phyloP scores from a whole-genome alignment of 2,329 filamentous ascomycete genomes.

The Pezicula neosporulosa region DNA sequence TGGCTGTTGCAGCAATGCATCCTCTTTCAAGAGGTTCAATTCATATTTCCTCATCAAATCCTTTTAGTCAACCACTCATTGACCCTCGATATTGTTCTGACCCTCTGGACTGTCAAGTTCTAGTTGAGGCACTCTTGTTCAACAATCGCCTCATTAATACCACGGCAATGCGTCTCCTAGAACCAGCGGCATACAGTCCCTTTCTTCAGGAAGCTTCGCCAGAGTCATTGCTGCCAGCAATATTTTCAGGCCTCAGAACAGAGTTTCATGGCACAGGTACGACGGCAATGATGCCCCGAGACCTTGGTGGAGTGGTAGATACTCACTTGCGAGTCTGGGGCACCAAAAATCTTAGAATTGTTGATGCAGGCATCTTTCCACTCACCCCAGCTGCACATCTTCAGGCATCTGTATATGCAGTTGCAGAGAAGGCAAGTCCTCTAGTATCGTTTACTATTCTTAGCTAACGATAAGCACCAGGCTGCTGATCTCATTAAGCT shows the following conservation, averaged over 20 bases:
- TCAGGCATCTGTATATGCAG: conserved; percentile 18
- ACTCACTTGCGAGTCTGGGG: conserved; percentile 22
- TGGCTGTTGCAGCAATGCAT: conserved; percentile 37
- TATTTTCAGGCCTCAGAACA: conserved; percentile 15
- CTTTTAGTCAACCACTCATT: conserved; percentile 40
- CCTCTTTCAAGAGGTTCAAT: conserved; percentile 54
- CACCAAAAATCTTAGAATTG: conserved; percentile 19
- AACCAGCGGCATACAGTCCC: conserved; percentile 17
- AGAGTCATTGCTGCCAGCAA: conserved; percentile 14
- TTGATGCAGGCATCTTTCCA: conserved; percentile 24
- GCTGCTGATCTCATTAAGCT: not conserved
- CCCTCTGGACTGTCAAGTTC: conserved; percentile 18
- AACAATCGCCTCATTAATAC: conserved; percentile 20
- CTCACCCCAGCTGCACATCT: conserved; percentile 18
- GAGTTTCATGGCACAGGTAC: conserved; percentile 22
- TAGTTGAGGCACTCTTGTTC: conserved; percentile 20
- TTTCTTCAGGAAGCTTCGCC: conserved; percentile 15
- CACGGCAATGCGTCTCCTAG: conserved; percentile 14
- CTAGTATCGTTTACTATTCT: too few relatives aligned
- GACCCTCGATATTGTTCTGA: conserved; percentile 32
- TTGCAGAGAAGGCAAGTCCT: conserved; percentile 20
- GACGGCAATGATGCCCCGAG: conserved; percentile 19
- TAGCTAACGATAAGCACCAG: not conserved
- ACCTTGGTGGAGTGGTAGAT: conserved; percentile 23
- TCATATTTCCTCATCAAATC: conserved; percentile 45